These are phyloP conservation scores for Globisporangium uncinulatum DNA, from an alignment of 352 stramenopile genomes.

Conservation along the genomic window DNA sequence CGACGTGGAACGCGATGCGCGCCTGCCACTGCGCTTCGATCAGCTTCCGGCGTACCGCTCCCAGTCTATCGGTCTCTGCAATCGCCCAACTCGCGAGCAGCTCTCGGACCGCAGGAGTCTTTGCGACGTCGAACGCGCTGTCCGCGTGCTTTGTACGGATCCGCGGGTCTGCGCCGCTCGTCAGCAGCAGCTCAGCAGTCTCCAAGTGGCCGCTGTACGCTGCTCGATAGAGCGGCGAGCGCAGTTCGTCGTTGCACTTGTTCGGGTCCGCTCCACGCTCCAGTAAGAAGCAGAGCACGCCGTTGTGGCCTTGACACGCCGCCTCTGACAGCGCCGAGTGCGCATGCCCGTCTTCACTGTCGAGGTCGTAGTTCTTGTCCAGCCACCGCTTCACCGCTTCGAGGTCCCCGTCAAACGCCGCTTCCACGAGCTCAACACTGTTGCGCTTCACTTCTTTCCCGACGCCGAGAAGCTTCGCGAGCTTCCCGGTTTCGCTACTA, in stretches of 20 bases:
- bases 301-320: constrained; percentile 72
- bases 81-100: constrained; percentile 70
- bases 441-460: constrained; percentile 64
- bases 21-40: constrained; percentile 83
- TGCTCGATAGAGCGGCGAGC: constrained; percentile 79
- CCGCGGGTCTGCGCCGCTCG: constrained; percentile 67
- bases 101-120: constrained; percentile 55
- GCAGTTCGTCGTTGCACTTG: constrained; percentile 75
- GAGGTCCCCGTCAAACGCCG: constrained; percentile 85
- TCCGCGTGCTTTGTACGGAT: constrained; percentile 72
- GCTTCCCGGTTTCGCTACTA: neutral
- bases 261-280: constrained; percentile 83
- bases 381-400: constrained; percentile 58
- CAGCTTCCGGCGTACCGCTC: constrained; percentile 51
- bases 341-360: constrained; percentile 78
- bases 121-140: constrained; percentile 82
- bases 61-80: constrained; percentile 52
- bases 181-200: constrained; percentile 60
- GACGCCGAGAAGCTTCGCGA: constrained; percentile 52
- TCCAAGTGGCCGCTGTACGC: constrained; percentile 82
- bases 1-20: constrained; percentile 79
- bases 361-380: constrained; percentile 86
- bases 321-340: constrained; percentile 87
- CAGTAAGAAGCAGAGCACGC: constrained; percentile 64
- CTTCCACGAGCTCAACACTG: constrained; percentile 80